Percentiles rank a stretch among this genome's conserved stretches.
phyloP scores from a whole-genome alignment of 2,329 filamentous ascomycete species.

The Lachnellula subtilissima region DNA sequence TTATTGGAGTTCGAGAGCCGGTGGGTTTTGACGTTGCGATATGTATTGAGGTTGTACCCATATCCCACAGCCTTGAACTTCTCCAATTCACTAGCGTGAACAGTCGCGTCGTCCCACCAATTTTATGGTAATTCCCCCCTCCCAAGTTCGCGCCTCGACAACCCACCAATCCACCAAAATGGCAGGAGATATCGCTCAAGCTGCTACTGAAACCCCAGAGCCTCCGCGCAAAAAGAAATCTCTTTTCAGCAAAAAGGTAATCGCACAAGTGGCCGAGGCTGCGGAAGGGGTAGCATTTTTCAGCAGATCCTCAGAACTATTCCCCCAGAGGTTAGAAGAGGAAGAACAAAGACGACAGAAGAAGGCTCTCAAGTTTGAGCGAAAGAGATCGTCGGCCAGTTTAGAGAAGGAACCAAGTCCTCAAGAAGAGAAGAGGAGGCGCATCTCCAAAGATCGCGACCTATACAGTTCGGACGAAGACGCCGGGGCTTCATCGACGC shows the following conservation, averaged over 20 bases:
- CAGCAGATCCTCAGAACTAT: conserved; percentile 42
- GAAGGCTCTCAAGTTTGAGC: conserved; percentile 21
- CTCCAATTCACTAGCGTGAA: not conserved
- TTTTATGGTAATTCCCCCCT: not conserved
- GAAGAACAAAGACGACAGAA: conserved; percentile 34
- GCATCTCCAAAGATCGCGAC: conserved; percentile 12
- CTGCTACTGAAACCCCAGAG: not conserved
- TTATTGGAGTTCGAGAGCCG: not conserved
- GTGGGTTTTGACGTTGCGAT: not conserved
- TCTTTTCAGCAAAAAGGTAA: conserved; percentile 52
- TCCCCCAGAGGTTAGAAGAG: conserved; percentile 40
- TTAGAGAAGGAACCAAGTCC: conserved; percentile 21
- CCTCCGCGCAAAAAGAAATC: conserved; percentile 32
- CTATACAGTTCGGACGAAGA: conserved; percentile 10
- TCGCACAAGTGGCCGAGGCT: conserved; percentile 36
- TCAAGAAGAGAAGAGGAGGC: conserved; percentile 24
- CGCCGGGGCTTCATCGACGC: not conserved
- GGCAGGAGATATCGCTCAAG: conserved; percentile 13
- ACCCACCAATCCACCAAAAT: conserved; percentile 7
- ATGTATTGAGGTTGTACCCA: not conserved
- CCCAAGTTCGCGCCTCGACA: not conserved
- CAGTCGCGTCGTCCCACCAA: not conserved
- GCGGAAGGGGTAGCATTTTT: conserved; percentile 41
- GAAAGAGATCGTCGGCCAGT: conserved; percentile 25
- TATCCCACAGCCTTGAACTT: not conserved